Evolutionary conservation across 495 filamentous ascomycete genomes (phyloP).

Genomic region (Penicillium arizonense): DNA sequence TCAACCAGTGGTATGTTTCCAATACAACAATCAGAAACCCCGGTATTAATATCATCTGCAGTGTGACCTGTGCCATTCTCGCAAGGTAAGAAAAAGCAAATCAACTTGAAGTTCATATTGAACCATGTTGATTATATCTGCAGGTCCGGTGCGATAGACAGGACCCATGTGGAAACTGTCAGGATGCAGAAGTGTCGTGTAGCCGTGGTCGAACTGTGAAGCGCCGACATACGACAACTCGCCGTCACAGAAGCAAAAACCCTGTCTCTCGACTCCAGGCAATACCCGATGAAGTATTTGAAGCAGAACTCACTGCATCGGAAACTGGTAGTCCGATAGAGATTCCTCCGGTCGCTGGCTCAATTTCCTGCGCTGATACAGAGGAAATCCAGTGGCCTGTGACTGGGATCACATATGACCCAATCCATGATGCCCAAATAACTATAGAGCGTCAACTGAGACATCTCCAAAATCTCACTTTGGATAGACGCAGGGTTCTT

Average conservation of each 20-base stretch:
- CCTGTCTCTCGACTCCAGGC: neutral
- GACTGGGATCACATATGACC: neutral
- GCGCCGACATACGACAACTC: neutral
- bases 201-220: conserved; percentile 3
- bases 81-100: conserved; percentile 14
- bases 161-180: conserved; percentile 23
- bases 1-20: neutral
- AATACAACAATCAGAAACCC: neutral
- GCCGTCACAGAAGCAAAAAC: neutral
- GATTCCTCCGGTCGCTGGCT: neutral
- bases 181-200: conserved; percentile 13
- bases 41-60: conserved; percentile 2
- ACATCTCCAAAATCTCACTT: conserved; percentile 1
- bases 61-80: conserved; percentile 24
- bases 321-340: neutral
- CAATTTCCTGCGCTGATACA: neutral
- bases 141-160: conserved; percentile 24
- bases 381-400: neutral
- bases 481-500: conserved; percentile 7
- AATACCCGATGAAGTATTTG: neutral
- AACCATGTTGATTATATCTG: neutral
- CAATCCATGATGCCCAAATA: conserved; percentile 7
- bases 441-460: conserved; percentile 8
- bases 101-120: neutral
- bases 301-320: neutral